Conservation (phyloP, 148 eudicot genomes). For the Pouteria glomerata region DNA sequence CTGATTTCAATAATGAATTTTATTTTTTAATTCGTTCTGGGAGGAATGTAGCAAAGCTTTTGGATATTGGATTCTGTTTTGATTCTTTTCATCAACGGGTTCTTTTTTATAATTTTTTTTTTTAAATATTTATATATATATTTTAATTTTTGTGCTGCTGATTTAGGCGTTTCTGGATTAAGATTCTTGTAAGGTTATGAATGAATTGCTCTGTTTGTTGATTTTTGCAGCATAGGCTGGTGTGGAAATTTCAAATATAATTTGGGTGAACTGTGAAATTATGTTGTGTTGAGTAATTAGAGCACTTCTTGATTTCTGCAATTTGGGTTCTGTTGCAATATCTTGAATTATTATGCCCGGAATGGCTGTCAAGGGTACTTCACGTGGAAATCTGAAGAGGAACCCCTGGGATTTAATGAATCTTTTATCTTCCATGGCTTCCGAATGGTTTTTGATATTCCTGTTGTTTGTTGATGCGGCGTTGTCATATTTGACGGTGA, state of each 20-base stretch:
- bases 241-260: conserved; percentile 25
- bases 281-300: conserved; percentile 16
- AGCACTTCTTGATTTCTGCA: conserved; percentile 18
- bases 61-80: neutral
- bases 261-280: conserved; percentile 14
- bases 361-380: conserved; percentile 32
- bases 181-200: neutral
- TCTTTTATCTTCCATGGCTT: conserved; percentile 40
- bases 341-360: neutral
- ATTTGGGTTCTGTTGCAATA: conserved; percentile 17
- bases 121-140: neutral
- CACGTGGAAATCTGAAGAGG: conserved; percentile 22
- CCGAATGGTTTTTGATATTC: conserved; percentile 75
- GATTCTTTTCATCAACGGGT: neutral
- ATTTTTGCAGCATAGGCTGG: conserved; percentile 12
- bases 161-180: neutral
- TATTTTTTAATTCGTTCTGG: neutral
- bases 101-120: neutral
- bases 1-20: neutral
- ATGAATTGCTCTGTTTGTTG: neutral
- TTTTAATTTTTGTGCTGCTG: too few species aligned
- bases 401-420: conserved; percentile 29
- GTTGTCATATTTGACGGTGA: conserved; percentile 43
- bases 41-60: conserved; percentile 12
- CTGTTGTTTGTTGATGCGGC: conserved; percentile 57